Conservation (phyloP, 306 rosid species). For the Mucuna pruriens region DNA sequence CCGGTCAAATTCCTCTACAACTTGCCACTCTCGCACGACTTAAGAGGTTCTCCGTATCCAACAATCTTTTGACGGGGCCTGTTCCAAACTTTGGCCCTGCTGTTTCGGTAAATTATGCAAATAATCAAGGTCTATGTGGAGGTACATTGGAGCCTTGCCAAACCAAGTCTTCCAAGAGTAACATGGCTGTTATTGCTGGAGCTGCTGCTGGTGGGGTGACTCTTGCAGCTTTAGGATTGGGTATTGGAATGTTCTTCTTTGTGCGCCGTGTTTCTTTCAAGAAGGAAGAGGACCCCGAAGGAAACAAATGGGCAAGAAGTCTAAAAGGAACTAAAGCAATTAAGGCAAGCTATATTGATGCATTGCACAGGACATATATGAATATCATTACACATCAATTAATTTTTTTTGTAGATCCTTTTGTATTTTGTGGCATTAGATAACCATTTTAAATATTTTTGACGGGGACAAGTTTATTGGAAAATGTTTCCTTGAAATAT, state of each 20-base stretch:
- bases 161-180: constrained; percentile 31
- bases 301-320: constrained; percentile 94
- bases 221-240: constrained; percentile 57
- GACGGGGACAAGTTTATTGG: background rate
- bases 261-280: constrained; percentile 60
- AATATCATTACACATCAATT: constrained; percentile 15
- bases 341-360: constrained; percentile 61
- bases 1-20: constrained; percentile 64
- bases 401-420: constrained; percentile 23
- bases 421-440: constrained; percentile 8
- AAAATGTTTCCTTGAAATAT: background rate
- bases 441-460: background rate
- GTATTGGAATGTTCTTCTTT: constrained; percentile 63
- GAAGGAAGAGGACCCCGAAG: constrained; percentile 88
- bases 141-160: constrained; percentile 13
- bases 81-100: constrained; percentile 39
- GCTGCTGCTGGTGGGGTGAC: constrained; percentile 81
- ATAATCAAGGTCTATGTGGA: constrained; percentile 79
- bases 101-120: constrained; percentile 33
- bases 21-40: constrained; percentile 49
- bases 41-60: constrained; percentile 53
- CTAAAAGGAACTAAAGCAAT: constrained; percentile 76
- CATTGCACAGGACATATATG: background rate
- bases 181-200: constrained; percentile 67
- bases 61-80: constrained; percentile 68